Percentiles rank a stretch among this genome's conserved stretches.
Conservation (phyloP, 1,139 yeast species). For the Wickerhamiella infanticola region DNA sequence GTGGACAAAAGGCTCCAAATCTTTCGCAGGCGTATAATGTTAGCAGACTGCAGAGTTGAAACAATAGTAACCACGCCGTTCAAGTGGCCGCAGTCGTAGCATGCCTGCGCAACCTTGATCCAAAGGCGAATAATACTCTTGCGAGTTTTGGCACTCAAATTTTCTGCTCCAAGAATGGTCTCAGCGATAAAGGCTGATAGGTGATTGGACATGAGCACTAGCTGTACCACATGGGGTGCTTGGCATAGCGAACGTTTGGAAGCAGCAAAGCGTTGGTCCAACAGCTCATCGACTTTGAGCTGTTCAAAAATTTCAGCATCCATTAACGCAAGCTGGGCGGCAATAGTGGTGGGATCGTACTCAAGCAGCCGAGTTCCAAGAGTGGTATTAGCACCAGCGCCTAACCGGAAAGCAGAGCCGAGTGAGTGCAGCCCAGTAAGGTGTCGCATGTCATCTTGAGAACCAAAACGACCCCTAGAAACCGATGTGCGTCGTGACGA, state of each 20-base stretch:
- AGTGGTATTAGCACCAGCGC: conserved; percentile 3
- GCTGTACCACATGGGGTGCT: conserved; percentile 56
- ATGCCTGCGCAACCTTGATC: conserved; percentile 74
- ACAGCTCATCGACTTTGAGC: conserved; percentile 55
- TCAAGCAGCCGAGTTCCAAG: conserved; percentile 32
- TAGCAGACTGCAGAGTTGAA: conserved; percentile 70
- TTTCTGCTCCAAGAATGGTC: conserved; percentile 32
- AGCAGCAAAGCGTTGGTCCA: conserved; percentile 56
- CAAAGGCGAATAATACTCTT: conserved; percentile 55
- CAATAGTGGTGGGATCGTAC: conserved; percentile 65
- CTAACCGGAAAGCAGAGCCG: conserved; percentile 8
- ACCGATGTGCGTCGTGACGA: conserved; percentile 4
- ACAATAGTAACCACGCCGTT: conserved; percentile 82
- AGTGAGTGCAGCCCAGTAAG: conserved; percentile 4
- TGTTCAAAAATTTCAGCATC: conserved; percentile 58
- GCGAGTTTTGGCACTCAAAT: conserved; percentile 34
- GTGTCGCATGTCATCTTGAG: conserved; percentile 6
- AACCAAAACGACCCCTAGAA: conserved; percentile 3
- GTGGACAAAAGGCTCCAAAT: conserved; percentile 54
- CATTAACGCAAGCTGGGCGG: conserved; percentile 69
- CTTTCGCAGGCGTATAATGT: conserved; percentile 48
- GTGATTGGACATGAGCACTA: conserved; percentile 62
- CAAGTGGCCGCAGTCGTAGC: conserved; percentile 64
- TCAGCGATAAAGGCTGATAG: conserved; percentile 74
- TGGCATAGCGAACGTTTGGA: conserved; percentile 42